phyloP scores from a whole-genome alignment of 805 yeast species.

The Spencermartinsiella europaea region DNA sequence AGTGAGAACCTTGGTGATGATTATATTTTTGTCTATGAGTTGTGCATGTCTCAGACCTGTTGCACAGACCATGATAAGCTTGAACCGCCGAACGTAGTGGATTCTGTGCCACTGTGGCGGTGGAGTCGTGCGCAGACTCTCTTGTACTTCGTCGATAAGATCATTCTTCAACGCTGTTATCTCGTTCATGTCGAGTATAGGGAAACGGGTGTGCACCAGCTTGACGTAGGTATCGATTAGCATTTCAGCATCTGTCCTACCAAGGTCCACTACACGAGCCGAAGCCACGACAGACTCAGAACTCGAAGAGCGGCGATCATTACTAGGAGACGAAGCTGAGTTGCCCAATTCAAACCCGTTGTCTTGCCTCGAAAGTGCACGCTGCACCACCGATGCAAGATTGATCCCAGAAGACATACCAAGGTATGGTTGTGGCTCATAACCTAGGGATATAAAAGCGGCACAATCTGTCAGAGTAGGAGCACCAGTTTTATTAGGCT shows the following conservation, averaged over 20 bases:
- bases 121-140: not conserved
- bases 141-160: too few species aligned
- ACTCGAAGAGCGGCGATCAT: too few species aligned
- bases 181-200: constrained; percentile 3
- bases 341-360: too few species aligned
- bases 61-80: constrained; percentile 9
- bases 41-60: constrained; percentile 6
- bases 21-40: constrained; percentile 4
- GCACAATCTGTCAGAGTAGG: constrained; percentile 8
- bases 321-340: too few species aligned
- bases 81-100: not conserved
- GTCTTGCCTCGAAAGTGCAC: constrained; percentile 9
- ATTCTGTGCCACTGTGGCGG: constrained; percentile 1
- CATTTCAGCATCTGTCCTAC: too few species aligned
- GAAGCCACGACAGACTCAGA: too few species aligned
- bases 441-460: constrained; percentile 8
- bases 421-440: constrained; percentile 6
- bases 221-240: constrained; percentile 1
- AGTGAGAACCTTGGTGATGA: not conserved
- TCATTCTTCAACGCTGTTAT: not conserved
- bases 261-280: too few species aligned
- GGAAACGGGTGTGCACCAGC: constrained; percentile 6
- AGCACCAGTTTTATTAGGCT: too few species aligned
- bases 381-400: constrained; percentile 9
- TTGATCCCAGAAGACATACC: constrained; percentile 9